Base-by-base conservation (phyloP, 306 rosid genomes). In the Pyrus communis region DNA sequence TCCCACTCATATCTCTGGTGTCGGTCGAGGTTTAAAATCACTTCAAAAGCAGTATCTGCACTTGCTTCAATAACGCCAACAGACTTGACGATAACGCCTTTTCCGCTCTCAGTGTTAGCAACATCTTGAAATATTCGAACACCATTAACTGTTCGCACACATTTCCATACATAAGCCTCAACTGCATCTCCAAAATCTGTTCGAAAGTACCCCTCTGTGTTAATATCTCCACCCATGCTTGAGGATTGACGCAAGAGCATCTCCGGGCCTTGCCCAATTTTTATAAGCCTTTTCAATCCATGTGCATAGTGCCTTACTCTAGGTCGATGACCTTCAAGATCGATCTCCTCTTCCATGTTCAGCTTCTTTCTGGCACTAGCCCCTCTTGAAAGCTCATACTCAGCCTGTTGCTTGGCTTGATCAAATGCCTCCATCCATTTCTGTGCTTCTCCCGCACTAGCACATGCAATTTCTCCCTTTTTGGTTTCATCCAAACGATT, bases 211-310 rank as follows among this genome's bases (percentile, higher is more conserved):
- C 88, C 88, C 69, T 89, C 93, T 69, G 84, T 22, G 52, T 75
- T 67, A 22, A 21, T 73, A 58, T 45, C 75, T 51, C 76, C 19
- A 61, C 70, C 81, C 67, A 85, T 66, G 69, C 76, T 74, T 38
- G 97, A 90, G 27, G 93, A 84, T 76, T 87, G 90, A 27, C 91
- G 87, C 82, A 85, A 74, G 42, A 95, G 97, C 13, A 76, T 68
- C 90, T 95, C 99, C 4, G 99, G 99, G 69, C 97, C 97, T 87
- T 89, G 96, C 73, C 97, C 99, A 79, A 95, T 95, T 88, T 78
- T 87, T 71, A 84, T 85, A 74, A 95, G 87, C 86, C 71, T 87
- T 86, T 73, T 88, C 45, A 95, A 81, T 66, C 91, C 97, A 82
- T 78, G 84, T 15, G 97, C 96, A 83, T 90, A 92, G 9, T 91